Evolutionary conservation across 2,329 filamentous ascomycete species (phyloP).

Genomic region (Paecilomyces formosus): DNA sequence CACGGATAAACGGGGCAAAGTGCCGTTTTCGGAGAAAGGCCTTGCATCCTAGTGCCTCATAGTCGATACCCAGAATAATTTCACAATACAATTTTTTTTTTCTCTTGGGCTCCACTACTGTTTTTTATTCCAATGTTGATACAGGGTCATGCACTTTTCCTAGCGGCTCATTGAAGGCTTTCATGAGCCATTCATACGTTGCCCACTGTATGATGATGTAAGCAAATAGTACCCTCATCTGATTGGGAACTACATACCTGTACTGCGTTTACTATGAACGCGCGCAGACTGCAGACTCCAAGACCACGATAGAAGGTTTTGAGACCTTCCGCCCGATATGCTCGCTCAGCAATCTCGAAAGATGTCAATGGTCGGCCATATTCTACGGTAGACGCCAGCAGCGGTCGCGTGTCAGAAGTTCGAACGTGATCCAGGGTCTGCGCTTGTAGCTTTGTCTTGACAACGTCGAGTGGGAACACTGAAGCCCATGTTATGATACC

Average conservation of each 20-base stretch:
- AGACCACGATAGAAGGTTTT: constrained; percentile 66
- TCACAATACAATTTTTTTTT: not conserved
- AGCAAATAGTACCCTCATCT: not conserved
- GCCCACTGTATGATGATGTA: constrained; percentile 57
- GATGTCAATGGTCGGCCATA: constrained; percentile 40
- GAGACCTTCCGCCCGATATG: constrained; percentile 58
- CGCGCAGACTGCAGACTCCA: constrained; percentile 72
- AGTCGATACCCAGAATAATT: not conserved
- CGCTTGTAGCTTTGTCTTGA: constrained; percentile 88
- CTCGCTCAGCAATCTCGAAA: constrained; percentile 55
- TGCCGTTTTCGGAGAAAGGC: not conserved
- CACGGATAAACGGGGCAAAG: not conserved
- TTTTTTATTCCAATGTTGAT: not conserved
- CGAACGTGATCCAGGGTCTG: constrained; percentile 40
- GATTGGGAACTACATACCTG: constrained; percentile 37
- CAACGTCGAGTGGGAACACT: constrained; percentile 82
- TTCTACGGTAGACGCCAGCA: constrained; percentile 11
- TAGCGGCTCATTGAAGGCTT: constrained; percentile 19
- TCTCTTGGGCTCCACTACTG: not conserved
- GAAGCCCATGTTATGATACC: constrained; percentile 84
- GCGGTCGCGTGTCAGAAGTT: constrained; percentile 15
- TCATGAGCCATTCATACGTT: constrained; percentile 84
- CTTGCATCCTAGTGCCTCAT: not conserved
- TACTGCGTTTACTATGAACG: constrained; percentile 90
- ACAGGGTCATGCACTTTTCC: constrained; percentile 4